Percentiles rank a stretch among this genome's conserved stretches.
These are phyloP conservation scores for Curvularia sp. DNA, from an alignment of 2,329 filamentous ascomycete species.

Conservation along the genomic window DNA sequence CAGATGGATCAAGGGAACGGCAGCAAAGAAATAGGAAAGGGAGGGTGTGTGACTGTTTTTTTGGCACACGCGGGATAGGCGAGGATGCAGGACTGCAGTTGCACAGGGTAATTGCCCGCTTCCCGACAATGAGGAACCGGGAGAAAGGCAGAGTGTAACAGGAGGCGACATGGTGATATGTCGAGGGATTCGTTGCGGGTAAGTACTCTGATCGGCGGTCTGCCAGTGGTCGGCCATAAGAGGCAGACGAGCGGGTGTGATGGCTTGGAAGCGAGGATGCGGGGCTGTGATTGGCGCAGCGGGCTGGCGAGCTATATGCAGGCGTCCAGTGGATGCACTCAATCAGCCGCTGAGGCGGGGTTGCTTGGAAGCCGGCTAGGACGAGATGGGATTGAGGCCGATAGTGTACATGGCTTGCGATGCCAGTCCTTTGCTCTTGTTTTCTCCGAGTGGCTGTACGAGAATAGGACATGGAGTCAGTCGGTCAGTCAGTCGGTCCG, in stretches of 20 bases:
- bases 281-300: constrained; percentile 40
- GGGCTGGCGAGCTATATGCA: constrained; percentile 34
- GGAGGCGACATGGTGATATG: constrained; percentile 39
- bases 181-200: constrained; percentile 29
- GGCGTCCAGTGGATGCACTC: constrained; percentile 43
- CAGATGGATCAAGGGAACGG: constrained; percentile 10
- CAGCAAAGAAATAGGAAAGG: constrained; percentile 14
- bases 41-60: constrained; percentile 18
- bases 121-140: constrained; percentile 35
- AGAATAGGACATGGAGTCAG: background rate
- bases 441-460: constrained; percentile 10
- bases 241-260: constrained; percentile 33
- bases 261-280: constrained; percentile 24
- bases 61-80: constrained; percentile 14
- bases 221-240: constrained; percentile 38
- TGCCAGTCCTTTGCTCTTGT: constrained; percentile 1
- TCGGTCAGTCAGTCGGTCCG: no score
- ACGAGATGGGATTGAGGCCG: constrained; percentile 11
- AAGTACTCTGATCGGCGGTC: constrained; percentile 31
- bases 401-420: constrained; percentile 16
- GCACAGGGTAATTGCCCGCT: constrained; percentile 20
- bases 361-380: constrained; percentile 23
- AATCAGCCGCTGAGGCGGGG: constrained; percentile 47
- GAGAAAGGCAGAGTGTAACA: constrained; percentile 33
- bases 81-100: constrained; percentile 24